Conservation (phyloP, 2,329 filamentous ascomycete species). For the Phyllosticta paracitricarpa region DNA sequence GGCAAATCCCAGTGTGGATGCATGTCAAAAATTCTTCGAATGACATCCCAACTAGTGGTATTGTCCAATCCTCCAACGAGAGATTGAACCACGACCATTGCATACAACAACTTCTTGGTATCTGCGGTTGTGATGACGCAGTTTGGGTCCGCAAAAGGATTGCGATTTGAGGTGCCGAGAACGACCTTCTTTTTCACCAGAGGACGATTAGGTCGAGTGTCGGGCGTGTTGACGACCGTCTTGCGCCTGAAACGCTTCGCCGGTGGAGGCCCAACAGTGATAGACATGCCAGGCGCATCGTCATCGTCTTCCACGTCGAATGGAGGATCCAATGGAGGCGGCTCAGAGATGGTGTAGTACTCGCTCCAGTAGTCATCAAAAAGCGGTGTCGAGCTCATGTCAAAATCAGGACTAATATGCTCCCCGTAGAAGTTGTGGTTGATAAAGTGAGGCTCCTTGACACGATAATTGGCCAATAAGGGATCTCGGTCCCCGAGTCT, state of each 20-base stretch:
- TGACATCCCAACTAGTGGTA: conserved; percentile 30
- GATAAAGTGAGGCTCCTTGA: conserved; percentile 9
- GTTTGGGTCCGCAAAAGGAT: conserved; percentile 12
- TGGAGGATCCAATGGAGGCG: background rate
- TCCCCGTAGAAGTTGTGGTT: conserved; percentile 8
- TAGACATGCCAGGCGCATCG: background rate
- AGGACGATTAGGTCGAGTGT: background rate
- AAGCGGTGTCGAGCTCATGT: background rate
- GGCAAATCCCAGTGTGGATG: conserved; percentile 24
- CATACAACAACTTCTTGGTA: conserved; percentile 21
- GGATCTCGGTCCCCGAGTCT: conserved; percentile 1
- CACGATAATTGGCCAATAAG: conserved; percentile 2
- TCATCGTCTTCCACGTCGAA: conserved; percentile 1
- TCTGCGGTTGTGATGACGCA: conserved; percentile 5
- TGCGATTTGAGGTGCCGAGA: background rate
- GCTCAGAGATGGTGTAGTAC: background rate
- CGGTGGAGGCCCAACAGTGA: background rate
- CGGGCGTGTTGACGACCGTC: background rate
- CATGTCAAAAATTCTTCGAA: conserved; percentile 29
- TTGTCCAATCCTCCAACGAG: conserved; percentile 29
- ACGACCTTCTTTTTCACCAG: background rate
- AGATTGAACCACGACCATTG: conserved; percentile 22
- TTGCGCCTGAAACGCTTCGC: conserved; percentile 2
- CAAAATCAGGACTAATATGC: background rate
- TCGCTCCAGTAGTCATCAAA: conserved; percentile 1